Percentiles rank a stretch among this genome's conserved stretches.
These are phyloP conservation scores for Penicillium sp. DNA, from an alignment of 2,329 filamentous ascomycete species.

Conservation along the genomic window DNA sequence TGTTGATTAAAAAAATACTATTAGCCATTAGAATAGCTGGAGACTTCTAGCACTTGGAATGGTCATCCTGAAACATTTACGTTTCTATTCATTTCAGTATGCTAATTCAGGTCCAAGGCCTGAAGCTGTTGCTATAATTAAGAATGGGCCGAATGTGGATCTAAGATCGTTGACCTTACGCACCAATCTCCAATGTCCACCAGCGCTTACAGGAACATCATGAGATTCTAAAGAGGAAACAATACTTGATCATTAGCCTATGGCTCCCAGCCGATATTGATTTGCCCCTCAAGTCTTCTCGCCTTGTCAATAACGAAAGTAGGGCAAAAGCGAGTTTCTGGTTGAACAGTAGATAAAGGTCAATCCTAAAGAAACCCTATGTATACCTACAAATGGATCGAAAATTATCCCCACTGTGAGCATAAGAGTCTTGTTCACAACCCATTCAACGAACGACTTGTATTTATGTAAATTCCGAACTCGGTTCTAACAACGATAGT, in stretches of 20 bases:
- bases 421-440: background rate
- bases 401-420: background rate
- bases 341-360: too few species aligned
- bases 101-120: background rate
- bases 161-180: background rate
- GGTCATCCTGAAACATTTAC: background rate
- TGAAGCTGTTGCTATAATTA: background rate
- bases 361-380: too few species aligned
- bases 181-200: background rate
- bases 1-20: background rate
- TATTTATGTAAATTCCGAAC: background rate
- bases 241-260: background rate
- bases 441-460: background rate
- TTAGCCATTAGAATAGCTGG: background rate
- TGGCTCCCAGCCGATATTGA: too few species aligned
- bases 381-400: background rate
- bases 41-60: background rate
- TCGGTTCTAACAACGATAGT: background rate
- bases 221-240: background rate
- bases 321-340: too few species aligned
- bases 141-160: background rate
- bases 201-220: background rate
- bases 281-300: too few species aligned
- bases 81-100: background rate
- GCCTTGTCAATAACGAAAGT: too few species aligned